phyloP scores from a whole-genome alignment of 176 grass and related monocot species.

The Oryza coarctata region DNA sequence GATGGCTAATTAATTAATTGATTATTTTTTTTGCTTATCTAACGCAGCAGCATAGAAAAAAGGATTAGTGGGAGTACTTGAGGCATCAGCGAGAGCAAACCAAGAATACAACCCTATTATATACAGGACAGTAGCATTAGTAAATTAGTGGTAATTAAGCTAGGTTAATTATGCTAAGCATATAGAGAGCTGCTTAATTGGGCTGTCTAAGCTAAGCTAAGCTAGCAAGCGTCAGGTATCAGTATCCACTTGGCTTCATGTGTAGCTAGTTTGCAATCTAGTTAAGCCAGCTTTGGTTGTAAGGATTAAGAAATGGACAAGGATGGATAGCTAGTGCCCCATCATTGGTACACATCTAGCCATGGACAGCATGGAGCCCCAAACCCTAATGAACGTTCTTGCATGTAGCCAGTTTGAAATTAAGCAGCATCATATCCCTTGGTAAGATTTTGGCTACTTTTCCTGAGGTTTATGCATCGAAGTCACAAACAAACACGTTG shows the following conservation, averaged over 20 bases:
- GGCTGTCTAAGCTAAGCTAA: not conserved
- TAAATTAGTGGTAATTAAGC: not conserved
- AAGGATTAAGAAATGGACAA: constrained; percentile 6
- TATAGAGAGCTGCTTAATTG: not conserved
- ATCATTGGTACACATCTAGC: not conserved
- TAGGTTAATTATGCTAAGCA: not conserved
- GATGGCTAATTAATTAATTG: constrained; percentile 3
- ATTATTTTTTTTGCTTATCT: not conserved
- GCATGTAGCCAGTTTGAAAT: constrained; percentile 5
- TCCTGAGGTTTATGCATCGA: not conserved
- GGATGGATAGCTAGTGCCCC: not conserved
- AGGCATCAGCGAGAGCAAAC: constrained; percentile 40
- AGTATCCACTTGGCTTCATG: constrained; percentile 33
- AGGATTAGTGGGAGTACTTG: constrained; percentile 18
- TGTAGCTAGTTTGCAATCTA: not conserved
- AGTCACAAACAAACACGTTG: not conserved
- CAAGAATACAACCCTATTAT: constrained; percentile 15
- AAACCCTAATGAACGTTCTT: constrained; percentile 43
- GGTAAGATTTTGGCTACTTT: not conserved
- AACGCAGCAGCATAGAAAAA: constrained; percentile 23
- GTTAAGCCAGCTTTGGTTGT: constrained; percentile 1
- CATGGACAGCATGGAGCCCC: constrained; percentile 47
- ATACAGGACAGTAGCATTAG: not conserved
- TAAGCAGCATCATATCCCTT: not conserved
- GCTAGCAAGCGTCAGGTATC: not conserved